Conservation (phyloP, 2,329 filamentous ascomycete species). For the Colletotrichum endophyticum region DNA sequence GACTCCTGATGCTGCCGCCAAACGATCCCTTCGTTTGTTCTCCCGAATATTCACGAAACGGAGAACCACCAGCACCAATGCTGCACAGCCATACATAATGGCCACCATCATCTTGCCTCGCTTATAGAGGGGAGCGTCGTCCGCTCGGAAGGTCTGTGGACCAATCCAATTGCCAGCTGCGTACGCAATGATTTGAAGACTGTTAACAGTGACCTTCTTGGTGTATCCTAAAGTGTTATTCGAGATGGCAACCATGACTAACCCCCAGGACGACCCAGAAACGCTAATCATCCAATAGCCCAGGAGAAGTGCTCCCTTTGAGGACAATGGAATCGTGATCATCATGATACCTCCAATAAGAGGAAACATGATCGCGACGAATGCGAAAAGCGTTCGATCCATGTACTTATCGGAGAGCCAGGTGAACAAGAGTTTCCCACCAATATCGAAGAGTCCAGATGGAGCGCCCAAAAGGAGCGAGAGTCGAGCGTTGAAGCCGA, state of each 20-base stretch:
- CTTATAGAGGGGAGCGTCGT: conserved; percentile 26
- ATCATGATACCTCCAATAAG: conserved; percentile 31
- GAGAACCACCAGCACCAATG: conserved; percentile 16
- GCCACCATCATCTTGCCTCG: conserved; percentile 28
- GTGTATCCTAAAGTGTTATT: conserved; percentile 32
- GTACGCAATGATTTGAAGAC: conserved; percentile 23
- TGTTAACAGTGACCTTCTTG: conserved; percentile 31
- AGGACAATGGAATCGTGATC: conserved; percentile 26
- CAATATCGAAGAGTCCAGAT: conserved; percentile 19
- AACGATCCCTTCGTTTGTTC: conserved; percentile 29
- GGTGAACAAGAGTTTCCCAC: conserved; percentile 26
- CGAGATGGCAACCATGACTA: conserved; percentile 29
- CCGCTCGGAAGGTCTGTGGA: conserved; percentile 26
- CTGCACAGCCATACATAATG: conserved; percentile 24
- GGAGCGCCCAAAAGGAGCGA: conserved; percentile 22
- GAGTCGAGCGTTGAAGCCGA: conserved; percentile 17
- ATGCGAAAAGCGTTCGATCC: conserved; percentile 27
- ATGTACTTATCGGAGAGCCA: conserved; percentile 28
- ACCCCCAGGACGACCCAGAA: conserved; percentile 27
- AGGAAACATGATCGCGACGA: conserved; percentile 28
- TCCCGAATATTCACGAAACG: conserved; percentile 27
- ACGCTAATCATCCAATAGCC: conserved; percentile 29
- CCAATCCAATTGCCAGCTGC: conserved; percentile 27
- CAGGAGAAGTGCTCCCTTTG: conserved; percentile 25
- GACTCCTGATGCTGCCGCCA: neutral